phyloP scores from a whole-genome alignment of 139 green algal species.

The Parachlorella kessleri region DNA sequence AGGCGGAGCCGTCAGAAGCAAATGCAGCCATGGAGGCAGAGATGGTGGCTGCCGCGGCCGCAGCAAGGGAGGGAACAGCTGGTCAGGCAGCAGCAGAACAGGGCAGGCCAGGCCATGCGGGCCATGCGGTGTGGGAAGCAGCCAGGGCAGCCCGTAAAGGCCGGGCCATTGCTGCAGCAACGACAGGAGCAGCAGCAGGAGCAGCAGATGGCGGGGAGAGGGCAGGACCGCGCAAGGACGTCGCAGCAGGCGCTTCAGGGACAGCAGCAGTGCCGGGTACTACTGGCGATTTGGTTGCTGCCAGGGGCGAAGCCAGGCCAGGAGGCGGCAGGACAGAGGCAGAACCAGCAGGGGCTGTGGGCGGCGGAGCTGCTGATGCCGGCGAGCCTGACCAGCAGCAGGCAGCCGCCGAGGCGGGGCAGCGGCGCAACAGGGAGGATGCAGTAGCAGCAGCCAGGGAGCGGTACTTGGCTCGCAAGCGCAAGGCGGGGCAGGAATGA shows the following conservation, averaged over 20 bases:
- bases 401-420: neutral
- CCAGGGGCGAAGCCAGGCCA: neutral
- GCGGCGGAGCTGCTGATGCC: no score
- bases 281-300: neutral
- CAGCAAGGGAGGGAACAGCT: constrained; percentile 36
- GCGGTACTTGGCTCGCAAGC: constrained; percentile 80
- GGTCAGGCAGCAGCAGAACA: constrained; percentile 13
- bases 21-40: constrained; percentile 7
- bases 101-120: neutral
- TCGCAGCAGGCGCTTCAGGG: neutral
- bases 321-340: neutral
- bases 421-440: constrained; percentile 56
- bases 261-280: neutral
- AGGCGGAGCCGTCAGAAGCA: constrained; percentile 39
- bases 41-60: neutral
- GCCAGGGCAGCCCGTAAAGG: no score
- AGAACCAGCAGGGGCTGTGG: neutral
- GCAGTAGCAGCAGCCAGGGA: constrained; percentile 70
- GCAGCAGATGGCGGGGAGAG: no score
- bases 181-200: neutral
- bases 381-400: no score
- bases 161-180: no score
- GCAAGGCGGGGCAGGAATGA: constrained; percentile 15
- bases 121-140: constrained; percentile 7
- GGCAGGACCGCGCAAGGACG: no score